Evolutionary conservation across 2,329 filamentous ascomycete genomes (phyloP), one percentile per base, ranked within the genome.

Genomic region (Amauroascus verrucosus): DNA sequence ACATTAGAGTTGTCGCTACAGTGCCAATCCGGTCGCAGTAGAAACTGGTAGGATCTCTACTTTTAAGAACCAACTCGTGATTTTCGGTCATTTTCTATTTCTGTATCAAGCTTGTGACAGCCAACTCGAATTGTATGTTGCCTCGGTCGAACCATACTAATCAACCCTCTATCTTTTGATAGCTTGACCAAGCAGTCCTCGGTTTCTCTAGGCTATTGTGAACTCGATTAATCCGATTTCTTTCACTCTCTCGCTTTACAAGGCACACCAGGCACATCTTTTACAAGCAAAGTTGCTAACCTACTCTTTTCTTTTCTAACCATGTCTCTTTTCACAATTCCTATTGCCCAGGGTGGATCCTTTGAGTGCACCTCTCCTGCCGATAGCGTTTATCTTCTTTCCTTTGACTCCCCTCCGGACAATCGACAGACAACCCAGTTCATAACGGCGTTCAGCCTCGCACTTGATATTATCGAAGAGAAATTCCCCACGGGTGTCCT

Each of bases 401-500:
- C 84, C 24, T 85, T 87, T 67, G 73, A 72, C 54, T 84, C 82
- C 8, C 81, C 84, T 1, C 81, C 83, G 1, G 87, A 93, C 71
- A 93, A 91, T 71, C 80, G 87, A 35, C 77, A 91, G 44, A 84
- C 82, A 1, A 81, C 82, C 1, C 70, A 76, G 37, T 85, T 89
- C 63, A 84, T 83, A 70, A 72, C 78, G 54, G 77, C 86, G 11
- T 69, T 91, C 35, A 72, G 86, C 30, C 72, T 82, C 9, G 84
- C 86, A 3, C 80, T 93, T 57, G 86, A 93, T 70, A 81, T 87
- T 20, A 71, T 93, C 62, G 84, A 89, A 67, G 78, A 82, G 55
- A 76, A 76, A 51, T 76, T 84, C 62, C 75, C 79, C 0, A 77
- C 78, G n/a, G 87, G 87, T 50, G 86, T 90, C 5, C 75, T 93